Percentiles rank a stretch among this genome's conserved stretches.
phyloP scores from a whole-genome alignment of 2,329 filamentous ascomycete genomes.

The Alternaria incomplexa region DNA sequence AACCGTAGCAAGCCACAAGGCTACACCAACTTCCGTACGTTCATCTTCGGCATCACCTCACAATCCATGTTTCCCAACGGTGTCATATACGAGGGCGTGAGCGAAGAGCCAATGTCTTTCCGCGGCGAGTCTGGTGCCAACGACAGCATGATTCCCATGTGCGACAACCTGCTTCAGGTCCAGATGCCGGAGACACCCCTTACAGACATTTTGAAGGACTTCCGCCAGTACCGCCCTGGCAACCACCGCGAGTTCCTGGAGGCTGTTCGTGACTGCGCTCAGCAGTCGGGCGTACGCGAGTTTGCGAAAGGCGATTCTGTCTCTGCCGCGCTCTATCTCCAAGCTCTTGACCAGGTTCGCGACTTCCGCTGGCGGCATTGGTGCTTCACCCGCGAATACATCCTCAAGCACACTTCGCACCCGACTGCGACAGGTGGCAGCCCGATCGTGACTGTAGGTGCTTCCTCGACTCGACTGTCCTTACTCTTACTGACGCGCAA shows the following conservation, averaged over 20 bases:
- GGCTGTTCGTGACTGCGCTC: slow-evolving; percentile 65
- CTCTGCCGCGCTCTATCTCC: slow-evolving; percentile 54
- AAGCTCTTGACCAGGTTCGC: slow-evolving; percentile 72
- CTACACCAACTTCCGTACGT: slow-evolving; percentile 91
- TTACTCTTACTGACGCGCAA: slow-evolving; percentile 8
- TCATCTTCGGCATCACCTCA: slow-evolving; percentile 94
- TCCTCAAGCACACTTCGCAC: slow-evolving; percentile 76
- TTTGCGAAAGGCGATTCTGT: slow-evolving; percentile 70
- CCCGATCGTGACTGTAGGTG: slow-evolving; percentile 72
- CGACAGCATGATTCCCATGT: slow-evolving; percentile 89
- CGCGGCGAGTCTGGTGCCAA: slow-evolving; percentile 93
- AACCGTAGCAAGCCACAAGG: slow-evolving; percentile 79
- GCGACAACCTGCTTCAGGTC: slow-evolving; percentile 86
- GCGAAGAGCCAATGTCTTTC: slow-evolving; percentile 78
- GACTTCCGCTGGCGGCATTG: slow-evolving; percentile 86
- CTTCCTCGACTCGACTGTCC: neutral
- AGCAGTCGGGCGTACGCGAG: slow-evolving; percentile 61
- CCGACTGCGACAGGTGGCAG: slow-evolving; percentile 81
- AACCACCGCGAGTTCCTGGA: slow-evolving; percentile 87
- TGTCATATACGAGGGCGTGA: slow-evolving; percentile 86
- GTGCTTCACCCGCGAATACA: slow-evolving; percentile 86
- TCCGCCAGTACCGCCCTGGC: slow-evolving; percentile 84
- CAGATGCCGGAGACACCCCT: slow-evolving; percentile 88
- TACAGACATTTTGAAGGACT: slow-evolving; percentile 86
- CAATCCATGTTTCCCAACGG: slow-evolving; percentile 95